phyloP scores from a whole-genome alignment of 768 basidiomycete genomes.

The Lyophyllum decastes region DNA sequence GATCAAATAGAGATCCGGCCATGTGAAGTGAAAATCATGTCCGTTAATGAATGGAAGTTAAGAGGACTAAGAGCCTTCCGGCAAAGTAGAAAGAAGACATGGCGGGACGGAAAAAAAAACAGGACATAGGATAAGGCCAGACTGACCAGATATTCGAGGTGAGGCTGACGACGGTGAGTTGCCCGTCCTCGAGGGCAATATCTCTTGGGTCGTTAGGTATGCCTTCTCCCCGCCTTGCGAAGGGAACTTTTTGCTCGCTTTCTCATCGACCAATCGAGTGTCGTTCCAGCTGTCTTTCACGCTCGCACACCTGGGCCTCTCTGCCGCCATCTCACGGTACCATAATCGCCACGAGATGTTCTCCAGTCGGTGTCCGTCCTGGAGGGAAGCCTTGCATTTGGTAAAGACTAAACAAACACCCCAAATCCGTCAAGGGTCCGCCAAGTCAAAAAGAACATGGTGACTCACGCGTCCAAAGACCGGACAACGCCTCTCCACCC shows the following conservation, averaged over 20 bases:
- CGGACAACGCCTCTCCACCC: conserved; percentile 63
- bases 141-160: conserved; percentile 6
- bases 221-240: neutral
- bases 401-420: conserved; percentile 62
- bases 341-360: conserved; percentile 89
- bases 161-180: neutral
- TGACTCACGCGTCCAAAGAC: conserved; percentile 68
- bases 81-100: neutral
- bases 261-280: conserved; percentile 14
- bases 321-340: conserved; percentile 59
- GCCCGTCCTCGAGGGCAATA: neutral
- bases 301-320: conserved; percentile 31
- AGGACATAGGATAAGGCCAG: neutral
- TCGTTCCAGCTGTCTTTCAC: neutral
- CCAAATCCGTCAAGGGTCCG: conserved; percentile 1
- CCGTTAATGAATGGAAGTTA: neutral
- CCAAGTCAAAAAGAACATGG: neutral
- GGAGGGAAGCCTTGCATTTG: conserved; percentile 77
- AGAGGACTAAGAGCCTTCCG: neutral
- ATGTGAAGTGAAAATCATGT: neutral
- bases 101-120: neutral
- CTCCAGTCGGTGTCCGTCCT: conserved; percentile 81
- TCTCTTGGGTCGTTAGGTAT: neutral
- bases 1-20: neutral
- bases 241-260: neutral